Conservation (phyloP, 805 yeast species). For the Myxozyma kluyveri region DNA sequence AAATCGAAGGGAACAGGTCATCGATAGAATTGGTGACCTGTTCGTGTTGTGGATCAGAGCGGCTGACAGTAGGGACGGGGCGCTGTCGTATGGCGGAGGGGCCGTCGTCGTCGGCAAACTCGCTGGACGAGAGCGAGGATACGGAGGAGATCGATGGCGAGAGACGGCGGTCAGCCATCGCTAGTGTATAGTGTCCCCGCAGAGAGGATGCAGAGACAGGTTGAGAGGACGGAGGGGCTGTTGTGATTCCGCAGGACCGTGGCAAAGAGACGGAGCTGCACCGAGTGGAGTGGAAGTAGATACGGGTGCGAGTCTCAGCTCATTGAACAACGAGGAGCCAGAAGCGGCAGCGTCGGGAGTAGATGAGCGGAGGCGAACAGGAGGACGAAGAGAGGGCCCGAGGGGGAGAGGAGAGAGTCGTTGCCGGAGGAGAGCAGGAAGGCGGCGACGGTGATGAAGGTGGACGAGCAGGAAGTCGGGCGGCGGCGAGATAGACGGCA, state of each 20-base stretch:
- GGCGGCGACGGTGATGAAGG: neutral
- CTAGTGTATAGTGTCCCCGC: neutral
- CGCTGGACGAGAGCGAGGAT: conserved; percentile 1
- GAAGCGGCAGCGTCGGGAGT: neutral
- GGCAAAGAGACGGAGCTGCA: too few species aligned
- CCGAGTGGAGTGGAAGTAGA: too few species aligned
- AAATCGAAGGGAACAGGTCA: conserved; percentile 22
- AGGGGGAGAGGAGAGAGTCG: neutral
- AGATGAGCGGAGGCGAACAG: neutral
- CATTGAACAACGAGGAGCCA: too few species aligned
- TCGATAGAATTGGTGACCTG: conserved; percentile 23
- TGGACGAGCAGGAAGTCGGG: neutral
- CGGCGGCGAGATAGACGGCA: neutral
- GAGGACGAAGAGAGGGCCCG: neutral
- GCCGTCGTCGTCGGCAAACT: conserved; percentile 11
- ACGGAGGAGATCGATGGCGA: neutral
- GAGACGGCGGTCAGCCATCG: neutral
- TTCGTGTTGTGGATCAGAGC: neutral
- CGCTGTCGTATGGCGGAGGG: conserved; percentile 16
- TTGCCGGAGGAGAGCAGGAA: neutral
- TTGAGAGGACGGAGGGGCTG: too few species aligned
- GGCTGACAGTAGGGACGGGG: too few species aligned
- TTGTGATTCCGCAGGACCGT: too few species aligned
- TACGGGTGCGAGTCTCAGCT: too few species aligned
- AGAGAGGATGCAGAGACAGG: too few species aligned